Conservation (phyloP, 345 rosid genomes). For the Hypericum perforatum region DNA sequence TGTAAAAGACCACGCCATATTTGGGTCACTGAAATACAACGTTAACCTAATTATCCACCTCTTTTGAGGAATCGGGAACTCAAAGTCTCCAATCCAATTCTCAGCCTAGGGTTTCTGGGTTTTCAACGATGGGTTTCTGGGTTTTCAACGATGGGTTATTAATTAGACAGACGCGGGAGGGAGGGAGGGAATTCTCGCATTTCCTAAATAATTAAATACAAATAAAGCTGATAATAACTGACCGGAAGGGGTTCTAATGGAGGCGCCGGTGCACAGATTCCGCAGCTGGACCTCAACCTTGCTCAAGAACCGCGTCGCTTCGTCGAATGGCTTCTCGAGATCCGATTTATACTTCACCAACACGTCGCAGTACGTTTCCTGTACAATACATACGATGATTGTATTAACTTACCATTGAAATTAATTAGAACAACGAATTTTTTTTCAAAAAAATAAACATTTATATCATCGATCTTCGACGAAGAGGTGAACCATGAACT, state of each 20-base stretch:
- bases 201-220: too few relatives aligned
- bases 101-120: too few relatives aligned
- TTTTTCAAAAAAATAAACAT: not conserved
- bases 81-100: too few relatives aligned
- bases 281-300: conserved; percentile 34
- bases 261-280: conserved; percentile 28
- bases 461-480: not conserved
- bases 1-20: too few relatives aligned
- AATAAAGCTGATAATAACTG: conserved; percentile 2
- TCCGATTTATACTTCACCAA: conserved; percentile 38
- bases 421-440: not conserved
- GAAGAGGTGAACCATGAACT: conserved; percentile 42
- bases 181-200: too few relatives aligned
- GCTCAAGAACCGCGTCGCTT: conserved; percentile 38
- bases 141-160: too few relatives aligned
- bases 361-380: conserved; percentile 37
- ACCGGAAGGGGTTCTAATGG: conserved; percentile 22
- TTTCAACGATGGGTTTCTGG: too few relatives aligned
- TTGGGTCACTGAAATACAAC: too few relatives aligned
- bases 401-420: not conserved
- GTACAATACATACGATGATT: conserved; percentile 4
- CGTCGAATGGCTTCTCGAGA: conserved; percentile 37
- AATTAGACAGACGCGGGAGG: too few relatives aligned
- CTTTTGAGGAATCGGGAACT: too few relatives aligned
- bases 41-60: too few relatives aligned